Conservation (phyloP, 2,329 filamentous ascomycete genomes). For the Fonsecaea pugnacius region DNA sequence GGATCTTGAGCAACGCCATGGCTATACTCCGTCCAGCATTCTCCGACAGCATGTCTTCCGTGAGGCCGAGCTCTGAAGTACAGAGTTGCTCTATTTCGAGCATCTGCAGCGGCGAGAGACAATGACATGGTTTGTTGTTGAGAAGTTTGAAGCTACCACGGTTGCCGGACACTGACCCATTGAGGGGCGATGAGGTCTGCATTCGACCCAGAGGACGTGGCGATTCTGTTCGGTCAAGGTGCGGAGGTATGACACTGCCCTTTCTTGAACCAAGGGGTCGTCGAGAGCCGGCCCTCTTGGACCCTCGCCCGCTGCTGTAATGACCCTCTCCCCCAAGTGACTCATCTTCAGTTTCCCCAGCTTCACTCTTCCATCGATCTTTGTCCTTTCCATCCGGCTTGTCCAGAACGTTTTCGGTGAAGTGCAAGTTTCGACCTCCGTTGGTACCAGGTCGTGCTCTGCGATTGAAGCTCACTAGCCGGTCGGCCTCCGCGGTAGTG, state of each 20-base stretch:
- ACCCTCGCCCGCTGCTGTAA: slow-evolving; percentile 53
- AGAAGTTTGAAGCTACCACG: slow-evolving; percentile 55
- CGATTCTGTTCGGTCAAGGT: slow-evolving; percentile 40
- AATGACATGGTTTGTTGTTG: slow-evolving; percentile 61
- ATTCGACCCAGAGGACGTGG: slow-evolving; percentile 34
- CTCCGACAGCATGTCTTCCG: slow-evolving; percentile 88
- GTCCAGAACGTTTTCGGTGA: slow-evolving; percentile 88
- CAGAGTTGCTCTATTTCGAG: slow-evolving; percentile 91
- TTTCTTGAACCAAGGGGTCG: slow-evolving; percentile 48
- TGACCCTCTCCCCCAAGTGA: slow-evolving; percentile 46
- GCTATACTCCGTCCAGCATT: slow-evolving; percentile 88
- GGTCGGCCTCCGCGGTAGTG: slow-evolving; percentile 81
- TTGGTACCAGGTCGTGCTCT: slow-evolving; percentile 67
- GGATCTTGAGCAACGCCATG: slow-evolving; percentile 73
- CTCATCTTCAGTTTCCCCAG: slow-evolving; percentile 62
- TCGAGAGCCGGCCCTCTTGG: slow-evolving; percentile 49
- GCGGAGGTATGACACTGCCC: slow-evolving; percentile 47
- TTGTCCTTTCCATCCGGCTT: slow-evolving; percentile 48
- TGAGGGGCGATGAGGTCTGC: slow-evolving; percentile 49
- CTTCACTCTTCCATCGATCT: slow-evolving; percentile 71
- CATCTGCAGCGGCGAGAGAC: slow-evolving; percentile 76
- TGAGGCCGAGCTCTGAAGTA: slow-evolving; percentile 81
- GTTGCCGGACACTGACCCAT: slow-evolving; percentile 40
- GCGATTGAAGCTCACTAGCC: slow-evolving; percentile 89
- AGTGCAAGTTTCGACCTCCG: slow-evolving; percentile 87